A percentile compares a stretch with the other conserved stretches of the same genome.
phyloP scores from a whole-genome alignment of 1,284 basidiomycete species.

The Melampsora occidentalis region DNA sequence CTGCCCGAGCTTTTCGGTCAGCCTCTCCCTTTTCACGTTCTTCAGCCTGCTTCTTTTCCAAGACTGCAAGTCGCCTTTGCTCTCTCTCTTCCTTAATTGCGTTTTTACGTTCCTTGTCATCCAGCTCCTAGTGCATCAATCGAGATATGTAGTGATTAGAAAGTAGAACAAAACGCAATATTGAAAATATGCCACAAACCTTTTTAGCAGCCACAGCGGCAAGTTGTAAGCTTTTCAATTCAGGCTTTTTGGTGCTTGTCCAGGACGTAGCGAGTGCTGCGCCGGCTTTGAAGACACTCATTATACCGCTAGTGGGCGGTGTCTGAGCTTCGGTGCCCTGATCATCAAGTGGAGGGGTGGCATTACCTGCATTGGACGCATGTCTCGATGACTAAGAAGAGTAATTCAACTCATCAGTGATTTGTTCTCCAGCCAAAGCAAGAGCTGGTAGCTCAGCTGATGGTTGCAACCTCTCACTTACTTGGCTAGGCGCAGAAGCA shows the following conservation, averaged over 20 bases:
- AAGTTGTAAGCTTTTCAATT: slow-evolving; percentile 74
- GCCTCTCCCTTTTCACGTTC: slow-evolving; percentile 74
- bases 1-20: slow-evolving; percentile 55
- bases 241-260: slow-evolving; percentile 51
- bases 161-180: background rate
- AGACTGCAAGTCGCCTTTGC: slow-evolving; percentile 65
- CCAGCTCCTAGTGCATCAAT: slow-evolving; percentile 67
- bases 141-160: slow-evolving; percentile 16
- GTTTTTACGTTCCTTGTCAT: slow-evolving; percentile 74
- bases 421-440: too few relatives aligned
- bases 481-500: background rate
- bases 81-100: slow-evolving; percentile 74
- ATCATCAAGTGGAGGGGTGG: background rate
- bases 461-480: background rate
- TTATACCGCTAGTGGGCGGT: slow-evolving; percentile 18
- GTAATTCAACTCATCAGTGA: background rate
- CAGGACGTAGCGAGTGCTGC: slow-evolving; percentile 40
- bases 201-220: slow-evolving; percentile 79
- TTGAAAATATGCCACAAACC: slow-evolving; percentile 57
- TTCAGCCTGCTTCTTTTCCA: slow-evolving; percentile 58
- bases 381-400: slow-evolving; percentile 1
- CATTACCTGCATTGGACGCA: background rate
- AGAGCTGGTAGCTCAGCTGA: too few relatives aligned
- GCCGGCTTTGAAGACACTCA: slow-evolving; percentile 42
- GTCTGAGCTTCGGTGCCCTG: slow-evolving; percentile 1